These are phyloP conservation scores for Candida tallmaniae DNA, from an alignment of 805 yeast species.

Conservation along the genomic window DNA sequence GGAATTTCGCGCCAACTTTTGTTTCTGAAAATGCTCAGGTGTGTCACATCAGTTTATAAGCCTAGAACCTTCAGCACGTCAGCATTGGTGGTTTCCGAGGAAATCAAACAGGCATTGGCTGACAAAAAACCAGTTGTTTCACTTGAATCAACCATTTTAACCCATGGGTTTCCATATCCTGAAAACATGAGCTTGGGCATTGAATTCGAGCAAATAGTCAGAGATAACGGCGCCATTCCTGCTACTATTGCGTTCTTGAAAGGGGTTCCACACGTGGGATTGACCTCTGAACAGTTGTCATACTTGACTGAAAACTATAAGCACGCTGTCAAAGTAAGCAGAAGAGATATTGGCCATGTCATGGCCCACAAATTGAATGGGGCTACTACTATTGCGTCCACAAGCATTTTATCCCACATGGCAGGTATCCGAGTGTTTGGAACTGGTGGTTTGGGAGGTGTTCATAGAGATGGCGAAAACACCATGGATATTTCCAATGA, in stretches of 20 bases:
- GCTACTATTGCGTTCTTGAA: conserved; percentile 78
- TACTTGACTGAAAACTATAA: conserved; percentile 39
- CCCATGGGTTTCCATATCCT: conserved; percentile 88
- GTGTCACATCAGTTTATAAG: no score
- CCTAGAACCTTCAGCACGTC: no score
- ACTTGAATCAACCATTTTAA: conserved; percentile 79
- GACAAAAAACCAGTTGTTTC: conserved; percentile 69
- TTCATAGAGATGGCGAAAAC: conserved; percentile 69
- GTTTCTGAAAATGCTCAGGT: no score
- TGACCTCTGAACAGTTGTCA: conserved; percentile 44
- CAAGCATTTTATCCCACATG: conserved; percentile 72
- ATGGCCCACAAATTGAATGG: conserved; percentile 65
- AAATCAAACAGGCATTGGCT: conserved; percentile 57
- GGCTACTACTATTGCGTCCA: conserved; percentile 87
- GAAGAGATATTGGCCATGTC: conserved; percentile 73
- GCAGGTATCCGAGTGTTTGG: conserved; percentile 85
- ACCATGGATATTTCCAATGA: conserved; percentile 86
- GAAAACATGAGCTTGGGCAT: conserved; percentile 68
- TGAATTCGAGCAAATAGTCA: conserved; percentile 57
- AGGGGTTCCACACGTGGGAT: conserved; percentile 72
- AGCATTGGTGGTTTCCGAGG: conserved; percentile 36
- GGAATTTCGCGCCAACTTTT: no score
- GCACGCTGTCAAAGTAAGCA: conserved; percentile 59
- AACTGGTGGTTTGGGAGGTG: conserved; percentile 93
- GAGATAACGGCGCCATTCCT: conserved; percentile 66